Evolutionary conservation across 768 basidiomycete genomes (phyloP), one percentile per base, ranked within the genome.

Genomic region (Phaffia tasmanica): DNA sequence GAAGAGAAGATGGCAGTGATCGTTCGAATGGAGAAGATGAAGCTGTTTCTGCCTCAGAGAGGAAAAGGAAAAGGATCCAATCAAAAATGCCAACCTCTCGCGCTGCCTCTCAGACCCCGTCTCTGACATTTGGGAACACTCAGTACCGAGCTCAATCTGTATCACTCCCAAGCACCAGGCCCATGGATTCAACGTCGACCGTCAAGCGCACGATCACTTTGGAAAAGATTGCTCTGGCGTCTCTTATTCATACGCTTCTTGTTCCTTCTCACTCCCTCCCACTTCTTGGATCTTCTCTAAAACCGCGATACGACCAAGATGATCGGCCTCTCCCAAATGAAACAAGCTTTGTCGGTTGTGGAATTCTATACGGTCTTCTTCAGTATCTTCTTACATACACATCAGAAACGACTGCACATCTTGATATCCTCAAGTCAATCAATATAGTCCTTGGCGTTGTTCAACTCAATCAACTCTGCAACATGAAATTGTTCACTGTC

Each of bases 331-430:
- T 50, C 1, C 64, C 71, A 4, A 57, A 48, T 48, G 68, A 69
- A 58, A 56, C 71, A 15, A 62, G 61, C 8, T 23, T 62, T 57
- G 59, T 42, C 21, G 75, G 73, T 9, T 60, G 68, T 9, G 59
- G 70, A 3, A 79, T 95, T 58, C 80, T 97, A 23, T 72, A 75
- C 65, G 81, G 83, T 49, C 79, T 87, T 63, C 74, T 77, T 19
- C 80, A 80, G 16, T 89, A 93, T 73, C 80, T 97, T 50, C 77
- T 79, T 19, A 73, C 78, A 48, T 88, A 87, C 73, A 81, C 85
- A 1, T 71, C 78, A 11, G 90, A 95, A 71, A 87, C 88, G 1
- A 86, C 87, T 2, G 81, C 91, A 18, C 84, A 92, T 71, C 82
- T 84, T 19, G 83, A 90, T 70, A 87, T 86, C 57, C 79, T 98